These are phyloP conservation scores for Yarrowia sp. DNA, from an alignment of 805 yeast genomes.

Conservation along the genomic window DNA sequence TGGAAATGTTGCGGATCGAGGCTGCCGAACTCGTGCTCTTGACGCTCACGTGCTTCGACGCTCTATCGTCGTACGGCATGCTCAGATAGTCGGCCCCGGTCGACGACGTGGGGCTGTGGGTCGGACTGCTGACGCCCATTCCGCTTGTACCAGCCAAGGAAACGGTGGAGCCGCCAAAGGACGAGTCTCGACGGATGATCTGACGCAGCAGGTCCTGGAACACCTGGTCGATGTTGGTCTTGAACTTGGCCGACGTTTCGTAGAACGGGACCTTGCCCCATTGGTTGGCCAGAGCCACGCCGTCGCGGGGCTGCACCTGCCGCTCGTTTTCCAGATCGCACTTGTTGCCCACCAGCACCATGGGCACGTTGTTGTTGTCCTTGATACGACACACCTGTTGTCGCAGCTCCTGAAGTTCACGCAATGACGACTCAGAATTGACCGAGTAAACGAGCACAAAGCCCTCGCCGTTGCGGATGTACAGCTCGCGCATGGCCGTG, in stretches of 20 bases:
- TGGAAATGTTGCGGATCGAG: conserved; percentile 10
- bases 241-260: conserved; percentile 89
- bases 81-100: conserved; percentile 12
- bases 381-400: conserved; percentile 84
- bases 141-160: conserved; percentile 22
- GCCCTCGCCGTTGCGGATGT: conserved; percentile 77
- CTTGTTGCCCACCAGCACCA: conserved; percentile 88
- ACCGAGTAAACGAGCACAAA: conserved; percentile 83
- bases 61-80: conserved; percentile 1
- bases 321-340: conserved; percentile 77
- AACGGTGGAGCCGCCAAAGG: conserved; percentile 19
- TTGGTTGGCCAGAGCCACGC: conserved; percentile 72
- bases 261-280: conserved; percentile 92
- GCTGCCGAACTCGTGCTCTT: conserved; percentile 20
- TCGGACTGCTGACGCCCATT: conserved; percentile 9
- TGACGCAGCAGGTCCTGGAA: conserved; percentile 86
- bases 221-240: conserved; percentile 86
- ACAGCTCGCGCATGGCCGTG: conserved; percentile 84
- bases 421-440: conserved; percentile 69
- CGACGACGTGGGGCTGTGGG: conserved; percentile 2
- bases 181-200: conserved; percentile 68
- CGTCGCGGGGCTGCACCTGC: conserved; percentile 74
- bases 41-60: conserved; percentile 9
- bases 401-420: conserved; percentile 72
- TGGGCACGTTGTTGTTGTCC: conserved; percentile 69